A percentile compares a stretch with the other conserved stretches of the same genome.
These are phyloP conservation scores for Scheffersomyces coipomensis DNA, from an alignment of 805 yeast genomes.

Conservation along the genomic window DNA sequence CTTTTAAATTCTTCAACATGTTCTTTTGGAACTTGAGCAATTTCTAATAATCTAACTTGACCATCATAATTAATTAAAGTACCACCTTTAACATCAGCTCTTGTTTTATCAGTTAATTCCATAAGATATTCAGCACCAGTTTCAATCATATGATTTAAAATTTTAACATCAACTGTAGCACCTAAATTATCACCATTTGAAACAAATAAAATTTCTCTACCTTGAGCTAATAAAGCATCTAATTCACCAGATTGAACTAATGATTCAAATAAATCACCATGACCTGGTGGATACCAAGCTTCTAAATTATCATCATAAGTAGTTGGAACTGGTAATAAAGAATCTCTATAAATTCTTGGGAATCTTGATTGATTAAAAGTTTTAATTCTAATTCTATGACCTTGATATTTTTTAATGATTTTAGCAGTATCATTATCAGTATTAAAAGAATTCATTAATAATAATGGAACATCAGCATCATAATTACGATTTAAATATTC, in stretches of 20 bases:
- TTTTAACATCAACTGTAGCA: constrained; percentile 92
- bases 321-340: constrained; percentile 93
- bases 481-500: constrained; percentile 88
- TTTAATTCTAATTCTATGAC: constrained; percentile 91
- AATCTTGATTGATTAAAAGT: constrained; percentile 98
- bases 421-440: constrained; percentile 94
- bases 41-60: constrained; percentile 88
- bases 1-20: constrained; percentile 98
- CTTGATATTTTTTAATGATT: constrained; percentile 93
- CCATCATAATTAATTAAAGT: constrained; percentile 96
- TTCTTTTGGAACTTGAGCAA: constrained; percentile 98
- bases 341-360: constrained; percentile 94
- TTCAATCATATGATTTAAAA: constrained; percentile 89
- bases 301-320: constrained; percentile 69
- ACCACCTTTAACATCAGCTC: constrained; percentile 99
- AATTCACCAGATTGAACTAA: constrained; percentile 87
- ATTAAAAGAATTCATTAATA: constrained; percentile 98
- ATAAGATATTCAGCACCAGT: constrained; percentile 91
- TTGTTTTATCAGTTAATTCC: constrained; percentile 98
- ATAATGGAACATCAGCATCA: constrained; percentile 91
- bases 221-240: constrained; percentile 84
- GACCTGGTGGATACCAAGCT: constrained; percentile 99
- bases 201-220: constrained; percentile 92
- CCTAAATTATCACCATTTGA: constrained; percentile 99
- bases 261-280: constrained; percentile 95